Conservation (phyloP, 176 grass and related monocot genomes). For the Aegilops speltoides region DNA sequence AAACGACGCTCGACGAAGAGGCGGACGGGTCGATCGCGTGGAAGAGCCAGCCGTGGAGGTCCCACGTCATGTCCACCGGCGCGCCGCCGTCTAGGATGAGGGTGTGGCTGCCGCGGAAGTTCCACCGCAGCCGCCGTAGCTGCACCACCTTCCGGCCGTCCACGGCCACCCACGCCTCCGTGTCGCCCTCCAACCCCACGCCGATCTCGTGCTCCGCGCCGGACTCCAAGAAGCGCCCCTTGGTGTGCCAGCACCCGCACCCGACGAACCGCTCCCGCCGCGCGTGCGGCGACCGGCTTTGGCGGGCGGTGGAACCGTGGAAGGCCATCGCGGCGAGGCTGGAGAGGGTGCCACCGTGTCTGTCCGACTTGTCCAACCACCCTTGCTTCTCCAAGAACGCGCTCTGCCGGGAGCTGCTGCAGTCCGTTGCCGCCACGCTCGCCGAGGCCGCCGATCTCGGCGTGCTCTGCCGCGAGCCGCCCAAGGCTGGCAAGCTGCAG, state of each 20-base stretch:
- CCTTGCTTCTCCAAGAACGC: too few species aligned
- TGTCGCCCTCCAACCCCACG: conserved; percentile 52
- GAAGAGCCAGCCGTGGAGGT: conserved; percentile 71
- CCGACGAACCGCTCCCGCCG: conserved; percentile 68
- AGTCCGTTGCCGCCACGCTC: too few species aligned
- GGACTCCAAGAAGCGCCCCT: conserved; percentile 47
- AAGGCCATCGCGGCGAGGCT: too few species aligned
- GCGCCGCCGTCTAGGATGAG: conserved; percentile 54
- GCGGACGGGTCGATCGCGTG: not conserved
- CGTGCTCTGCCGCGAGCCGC: too few species aligned
- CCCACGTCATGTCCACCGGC: conserved; percentile 70
- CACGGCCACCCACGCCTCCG: conserved; percentile 51
- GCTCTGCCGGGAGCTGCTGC: too few species aligned
- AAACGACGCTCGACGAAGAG: conserved; percentile 44
- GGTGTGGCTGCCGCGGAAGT: conserved; percentile 67
- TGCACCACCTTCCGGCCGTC: conserved; percentile 59
- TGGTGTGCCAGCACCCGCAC: conserved; percentile 44
- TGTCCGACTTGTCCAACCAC: too few species aligned
- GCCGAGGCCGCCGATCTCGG: too few species aligned
- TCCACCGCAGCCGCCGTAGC: conserved; percentile 49
- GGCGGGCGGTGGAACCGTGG: too few species aligned
- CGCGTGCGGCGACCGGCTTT: too few species aligned
- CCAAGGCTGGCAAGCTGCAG: too few species aligned
- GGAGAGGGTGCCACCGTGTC: too few species aligned
- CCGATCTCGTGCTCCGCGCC: conserved; percentile 72